Evolutionary conservation across 805 yeast genomes (phyloP).

Genomic region (Kodamaea restingae): DNA sequence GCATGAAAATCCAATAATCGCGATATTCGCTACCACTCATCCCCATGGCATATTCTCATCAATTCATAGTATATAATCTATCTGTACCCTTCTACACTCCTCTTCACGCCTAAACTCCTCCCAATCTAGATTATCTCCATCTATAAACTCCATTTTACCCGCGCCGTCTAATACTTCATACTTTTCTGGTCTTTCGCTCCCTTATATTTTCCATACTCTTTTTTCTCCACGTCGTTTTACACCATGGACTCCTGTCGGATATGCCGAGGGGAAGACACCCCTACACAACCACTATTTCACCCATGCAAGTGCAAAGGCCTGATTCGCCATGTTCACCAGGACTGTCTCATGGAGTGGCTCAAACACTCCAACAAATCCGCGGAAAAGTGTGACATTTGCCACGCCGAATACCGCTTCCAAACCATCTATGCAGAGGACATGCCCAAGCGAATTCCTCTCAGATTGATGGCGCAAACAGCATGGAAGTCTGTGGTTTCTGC

Average conservation of each 20-base stretch:
- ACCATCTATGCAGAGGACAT: conserved; percentile 62
- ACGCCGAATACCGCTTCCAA: conserved; percentile 63
- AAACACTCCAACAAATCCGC: conserved; percentile 58
- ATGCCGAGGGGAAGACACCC: conserved; percentile 87
- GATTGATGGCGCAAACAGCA: conserved; percentile 42
- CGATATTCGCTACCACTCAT: no score
- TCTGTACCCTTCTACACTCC: no score
- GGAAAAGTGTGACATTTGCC: conserved; percentile 81
- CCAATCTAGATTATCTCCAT: no score
- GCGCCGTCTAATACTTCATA: no score
- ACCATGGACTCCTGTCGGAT: conserved; percentile 59
- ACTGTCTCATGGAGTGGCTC: conserved; percentile 86
- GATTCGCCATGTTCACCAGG: conserved; percentile 89
- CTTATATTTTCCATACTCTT: no score
- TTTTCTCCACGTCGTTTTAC: no score
- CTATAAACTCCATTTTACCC: no score
- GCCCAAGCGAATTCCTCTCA: conserved; percentile 60
- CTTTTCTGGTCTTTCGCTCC: no score
- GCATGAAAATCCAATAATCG: no score
- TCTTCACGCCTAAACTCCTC: no score
- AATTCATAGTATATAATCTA: no score
- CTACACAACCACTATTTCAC: conserved; percentile 72
- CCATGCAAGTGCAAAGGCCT: conserved; percentile 96
- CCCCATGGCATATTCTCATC: no score
- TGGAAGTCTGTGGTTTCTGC: conserved; percentile 14